Evolutionary conservation across 371 early-diverging fungal species (phyloP).

Genomic region (Saksenaea vasiformis): DNA sequence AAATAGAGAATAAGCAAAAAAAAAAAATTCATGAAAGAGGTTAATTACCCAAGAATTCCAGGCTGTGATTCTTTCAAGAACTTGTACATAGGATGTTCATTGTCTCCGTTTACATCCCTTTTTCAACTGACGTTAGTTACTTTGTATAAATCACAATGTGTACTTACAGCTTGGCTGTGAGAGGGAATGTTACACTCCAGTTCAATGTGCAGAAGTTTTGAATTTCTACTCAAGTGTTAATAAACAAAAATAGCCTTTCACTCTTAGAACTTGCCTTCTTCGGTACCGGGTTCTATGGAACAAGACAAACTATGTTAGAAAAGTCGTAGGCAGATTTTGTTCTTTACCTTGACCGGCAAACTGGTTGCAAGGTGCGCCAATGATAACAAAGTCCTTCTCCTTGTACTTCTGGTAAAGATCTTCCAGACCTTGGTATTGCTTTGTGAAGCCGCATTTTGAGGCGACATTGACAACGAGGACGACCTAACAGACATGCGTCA

Average conservation of each 20-base stretch:
- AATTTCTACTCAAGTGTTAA: slow-evolving; percentile 56
- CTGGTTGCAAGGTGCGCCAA: slow-evolving; percentile 93
- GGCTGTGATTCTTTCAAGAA: slow-evolving; percentile 70
- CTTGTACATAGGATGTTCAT: slow-evolving; percentile 73
- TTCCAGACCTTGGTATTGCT: slow-evolving; percentile 85
- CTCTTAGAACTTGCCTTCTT: slow-evolving; percentile 37
- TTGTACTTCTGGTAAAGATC: slow-evolving; percentile 79
- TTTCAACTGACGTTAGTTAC: not conserved
- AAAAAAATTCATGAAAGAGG: not conserved
- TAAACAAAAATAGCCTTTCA: not conserved
- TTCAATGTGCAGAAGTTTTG: slow-evolving; percentile 63
- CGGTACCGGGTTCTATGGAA: slow-evolving; percentile 54
- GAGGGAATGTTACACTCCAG: slow-evolving; percentile 77
- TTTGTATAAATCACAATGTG: not conserved
- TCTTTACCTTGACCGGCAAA: slow-evolving; percentile 77
- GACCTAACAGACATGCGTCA: slow-evolving; percentile 45
- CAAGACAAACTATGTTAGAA: not conserved
- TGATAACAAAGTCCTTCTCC: slow-evolving; percentile 72
- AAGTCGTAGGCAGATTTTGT: not conserved
- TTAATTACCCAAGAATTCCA: slow-evolving; percentile 59
- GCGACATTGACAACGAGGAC: slow-evolving; percentile 95
- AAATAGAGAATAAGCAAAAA: not conserved
- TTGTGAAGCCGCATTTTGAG: slow-evolving; percentile 92
- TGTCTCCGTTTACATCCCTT: slow-evolving; percentile 80
- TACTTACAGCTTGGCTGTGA: slow-evolving; percentile 78